Conservation (phyloP, 23 red algal species). For the Agarophyton chilense region DNA sequence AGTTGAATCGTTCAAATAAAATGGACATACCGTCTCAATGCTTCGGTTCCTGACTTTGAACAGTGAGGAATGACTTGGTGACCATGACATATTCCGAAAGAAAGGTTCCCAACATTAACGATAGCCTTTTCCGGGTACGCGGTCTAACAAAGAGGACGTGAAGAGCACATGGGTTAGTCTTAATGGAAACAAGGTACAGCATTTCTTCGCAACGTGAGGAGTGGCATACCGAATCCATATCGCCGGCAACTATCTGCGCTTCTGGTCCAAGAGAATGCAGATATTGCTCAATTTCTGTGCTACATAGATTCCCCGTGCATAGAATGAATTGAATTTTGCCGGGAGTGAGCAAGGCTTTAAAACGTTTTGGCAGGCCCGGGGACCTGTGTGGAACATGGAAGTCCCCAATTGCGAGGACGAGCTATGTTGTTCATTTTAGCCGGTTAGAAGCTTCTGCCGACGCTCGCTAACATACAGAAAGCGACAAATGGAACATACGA, state of each 20-base stretch:
- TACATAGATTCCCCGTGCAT: constrained; percentile 69
- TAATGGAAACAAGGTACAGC: background rate
- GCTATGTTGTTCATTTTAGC: background rate
- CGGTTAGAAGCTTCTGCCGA: background rate
- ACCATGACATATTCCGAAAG: constrained; percentile 70
- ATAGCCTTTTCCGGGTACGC: constrained; percentile 63
- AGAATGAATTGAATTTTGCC: constrained; percentile 78
- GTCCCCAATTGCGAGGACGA: constrained; percentile 76
- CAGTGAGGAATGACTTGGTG: constrained; percentile 60
- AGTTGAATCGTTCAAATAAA: background rate
- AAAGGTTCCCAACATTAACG: constrained; percentile 62
- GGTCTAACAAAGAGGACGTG: background rate
- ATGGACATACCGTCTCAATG: constrained; percentile 42
- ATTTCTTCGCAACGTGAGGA: background rate
- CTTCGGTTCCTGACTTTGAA: constrained; percentile 18
- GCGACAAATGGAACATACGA: background rate
- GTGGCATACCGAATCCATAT: constrained; percentile 69
- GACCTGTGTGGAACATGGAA: constrained; percentile 75
- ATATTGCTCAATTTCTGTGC: constrained; percentile 61
- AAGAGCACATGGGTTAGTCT: too few species aligned
- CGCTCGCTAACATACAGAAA: background rate
- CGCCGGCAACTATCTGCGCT: constrained; percentile 59
- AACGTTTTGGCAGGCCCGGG: constrained; percentile 45
- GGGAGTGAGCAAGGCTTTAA: constrained; percentile 51
- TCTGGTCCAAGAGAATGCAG: constrained; percentile 67